phyloP scores from a whole-genome alignment of 2,329 filamentous ascomycete species.

The Colletotrichum sp. region DNA sequence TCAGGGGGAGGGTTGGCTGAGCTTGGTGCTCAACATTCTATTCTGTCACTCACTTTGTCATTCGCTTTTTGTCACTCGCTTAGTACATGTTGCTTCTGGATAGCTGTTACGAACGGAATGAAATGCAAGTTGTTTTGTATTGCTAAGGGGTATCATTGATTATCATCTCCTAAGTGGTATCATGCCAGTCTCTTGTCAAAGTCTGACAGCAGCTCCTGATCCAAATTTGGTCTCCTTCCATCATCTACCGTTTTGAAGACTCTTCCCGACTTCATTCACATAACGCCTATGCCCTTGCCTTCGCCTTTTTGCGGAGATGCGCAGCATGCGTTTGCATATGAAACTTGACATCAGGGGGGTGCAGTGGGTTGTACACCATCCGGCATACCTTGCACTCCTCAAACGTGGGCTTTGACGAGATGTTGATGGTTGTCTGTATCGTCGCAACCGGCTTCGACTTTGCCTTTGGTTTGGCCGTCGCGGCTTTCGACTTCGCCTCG shows the following conservation, averaged over 20 bases:
- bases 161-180: neutral
- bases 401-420: slow-evolving; percentile 45
- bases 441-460: slow-evolving; percentile 24
- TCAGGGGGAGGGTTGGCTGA: neutral
- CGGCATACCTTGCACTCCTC: slow-evolving; percentile 48
- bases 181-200: neutral
- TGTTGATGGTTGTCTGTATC: slow-evolving; percentile 49
- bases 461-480: neutral
- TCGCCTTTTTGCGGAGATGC: neutral
- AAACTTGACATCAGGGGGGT: slow-evolving; percentile 47
- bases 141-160: slow-evolving; percentile 12
- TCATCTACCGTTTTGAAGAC: neutral
- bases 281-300: neutral
- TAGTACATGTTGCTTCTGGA: neutral
- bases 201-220: neutral
- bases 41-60: neutral
- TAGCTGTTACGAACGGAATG: neutral
- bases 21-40: neutral
- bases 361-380: slow-evolving; percentile 49
- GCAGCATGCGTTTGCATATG: slow-evolving; percentile 41
- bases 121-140: neutral
- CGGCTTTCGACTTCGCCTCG: neutral
- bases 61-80: neutral
- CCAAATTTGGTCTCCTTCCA: neutral
- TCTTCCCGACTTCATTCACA: rapidly evolving